phyloP scores from a whole-genome alignment of 2,329 filamentous ascomycete genomes.

The Phaeophleospora eucalypticola region DNA sequence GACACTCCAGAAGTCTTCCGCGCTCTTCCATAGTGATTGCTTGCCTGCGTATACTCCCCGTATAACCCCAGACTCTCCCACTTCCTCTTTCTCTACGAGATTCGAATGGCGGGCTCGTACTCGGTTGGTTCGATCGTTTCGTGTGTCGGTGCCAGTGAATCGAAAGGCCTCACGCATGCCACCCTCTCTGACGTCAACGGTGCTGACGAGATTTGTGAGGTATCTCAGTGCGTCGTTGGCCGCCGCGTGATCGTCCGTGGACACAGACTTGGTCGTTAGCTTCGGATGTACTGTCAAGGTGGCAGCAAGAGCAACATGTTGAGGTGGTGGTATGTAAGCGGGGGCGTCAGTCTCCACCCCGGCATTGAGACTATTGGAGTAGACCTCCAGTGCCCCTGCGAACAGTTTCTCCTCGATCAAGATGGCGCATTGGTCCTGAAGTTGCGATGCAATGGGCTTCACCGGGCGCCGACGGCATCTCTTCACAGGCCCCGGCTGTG shows the following conservation, averaged over 20 bases:
- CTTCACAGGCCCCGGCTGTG: not conserved
- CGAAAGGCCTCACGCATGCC: constrained; percentile 67
- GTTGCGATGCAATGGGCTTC: not conserved
- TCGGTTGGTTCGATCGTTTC: constrained; percentile 16
- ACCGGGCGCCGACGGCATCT: not conserved
- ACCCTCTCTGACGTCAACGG: constrained; percentile 67
- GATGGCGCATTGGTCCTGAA: constrained; percentile 10
- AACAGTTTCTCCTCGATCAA: constrained; percentile 68
- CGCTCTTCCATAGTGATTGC: constrained; percentile 67
- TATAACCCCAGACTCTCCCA: constrained; percentile 48
- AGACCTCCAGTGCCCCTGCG: constrained; percentile 46
- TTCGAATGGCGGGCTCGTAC: constrained; percentile 12
- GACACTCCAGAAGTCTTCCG: constrained; percentile 82
- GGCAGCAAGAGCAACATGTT: constrained; percentile 70
- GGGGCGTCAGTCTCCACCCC: constrained; percentile 46
- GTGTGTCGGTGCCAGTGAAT: constrained; percentile 46
- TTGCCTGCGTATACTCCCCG: constrained; percentile 58
- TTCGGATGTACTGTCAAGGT: constrained; percentile 79
- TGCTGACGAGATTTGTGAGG: constrained; percentile 61
- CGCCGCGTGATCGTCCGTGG: constrained; percentile 57
- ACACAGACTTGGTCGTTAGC: constrained; percentile 68
- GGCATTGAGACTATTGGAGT: constrained; percentile 60
- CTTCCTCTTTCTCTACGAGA: constrained; percentile 23
- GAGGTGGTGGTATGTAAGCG: constrained; percentile 63
- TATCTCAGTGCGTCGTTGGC: constrained; percentile 65